Base-by-base conservation (phyloP, 768 basidiomycete species). In the Leccinum rimulosum region DNA sequence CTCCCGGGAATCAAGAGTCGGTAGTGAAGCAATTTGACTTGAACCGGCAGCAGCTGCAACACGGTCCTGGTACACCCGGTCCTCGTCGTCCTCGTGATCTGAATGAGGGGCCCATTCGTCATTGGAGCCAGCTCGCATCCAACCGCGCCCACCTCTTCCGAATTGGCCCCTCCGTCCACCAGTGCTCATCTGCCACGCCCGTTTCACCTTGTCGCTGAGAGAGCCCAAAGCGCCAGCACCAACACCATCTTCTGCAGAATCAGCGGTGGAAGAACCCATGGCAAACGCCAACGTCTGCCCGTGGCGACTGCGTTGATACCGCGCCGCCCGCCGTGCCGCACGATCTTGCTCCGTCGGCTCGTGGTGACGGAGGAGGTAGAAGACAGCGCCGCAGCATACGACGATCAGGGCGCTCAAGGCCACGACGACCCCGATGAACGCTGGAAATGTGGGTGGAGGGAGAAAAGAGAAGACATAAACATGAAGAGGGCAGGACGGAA, bases 341-440 rank as follows among this genome's bases (percentile, higher is more conserved):
- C 77, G 77, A 17, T 79, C 75, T 59, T 73, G 73, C 30, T 79
- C 74, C 36, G 74, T 75, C 28, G 77, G 77, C 38, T 76, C 75
- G 67, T 83, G 76, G 52, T 82, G 70, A 45, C 81, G 79, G 17
- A 88, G 74, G 36, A 90, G 80, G 64, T 81, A 78, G 68, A 81
- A 79, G 40, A 86, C 80, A 36, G 79, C 85, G 15, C 75, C 70
- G 67, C 79, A 83, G 52, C 81, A 79, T 31, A 76, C 66, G 58
- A 86, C 62, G 68, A 88, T 81, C 55, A 89, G 73, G 57, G 81
- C 61, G 57, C 76, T 74, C 45, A 90, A 78, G 49, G 75, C 70
- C 38, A 87, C 80, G 43, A 89, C 76, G 40, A 89, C 72, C 4
- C 73, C 83, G 62, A 89, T 80, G 74, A 89, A 90, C 11, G 79